Percentiles rank a stretch among this genome's conserved stretches.
Evolutionary conservation across 163 green algal species (phyloP).

Genomic region (Scenedesmus sp.): DNA sequence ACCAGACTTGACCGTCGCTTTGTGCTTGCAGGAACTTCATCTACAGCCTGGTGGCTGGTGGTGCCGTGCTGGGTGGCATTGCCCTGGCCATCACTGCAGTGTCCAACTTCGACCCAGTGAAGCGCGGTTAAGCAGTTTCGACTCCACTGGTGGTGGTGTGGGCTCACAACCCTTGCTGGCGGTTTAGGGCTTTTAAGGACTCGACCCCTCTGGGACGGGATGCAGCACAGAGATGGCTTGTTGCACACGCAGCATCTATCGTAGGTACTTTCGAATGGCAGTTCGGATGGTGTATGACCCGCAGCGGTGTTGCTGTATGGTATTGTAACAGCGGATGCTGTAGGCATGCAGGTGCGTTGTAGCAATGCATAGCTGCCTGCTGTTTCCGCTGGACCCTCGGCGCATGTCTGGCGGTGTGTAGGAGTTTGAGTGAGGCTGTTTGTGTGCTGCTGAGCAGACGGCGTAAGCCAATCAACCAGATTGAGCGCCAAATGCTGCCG

Average conservation of each 20-base stretch:
- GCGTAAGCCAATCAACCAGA: not conserved
- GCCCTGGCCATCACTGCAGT: slow-evolving; percentile 86
- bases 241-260: not conserved
- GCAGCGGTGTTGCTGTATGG: not conserved
- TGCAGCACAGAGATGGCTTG: not conserved
- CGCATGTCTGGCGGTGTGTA: not conserved
- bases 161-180: no score
- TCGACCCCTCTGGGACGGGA: not conserved
- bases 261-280: not conserved
- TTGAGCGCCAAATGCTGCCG: not conserved
- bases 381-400: not conserved
- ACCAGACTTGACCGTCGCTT: not conserved
- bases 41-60: slow-evolving; percentile 90
- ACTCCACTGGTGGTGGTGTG: no score
- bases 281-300: not conserved
- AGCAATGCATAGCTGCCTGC: not conserved
- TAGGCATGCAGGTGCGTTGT: not conserved
- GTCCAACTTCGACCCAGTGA: slow-evolving; percentile 89
- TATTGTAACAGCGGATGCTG: not conserved
- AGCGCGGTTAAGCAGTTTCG: slow-evolving; percentile 56
- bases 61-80: slow-evolving; percentile 87
- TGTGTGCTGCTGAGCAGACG: not conserved
- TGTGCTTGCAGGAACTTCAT: slow-evolving; percentile 85
- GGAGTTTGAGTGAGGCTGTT: not conserved
- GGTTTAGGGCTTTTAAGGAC: not conserved